These are phyloP conservation scores for Cyphellophora europaea DNA, from an alignment of 2,329 filamentous ascomycete genomes.

Conservation along the genomic window DNA sequence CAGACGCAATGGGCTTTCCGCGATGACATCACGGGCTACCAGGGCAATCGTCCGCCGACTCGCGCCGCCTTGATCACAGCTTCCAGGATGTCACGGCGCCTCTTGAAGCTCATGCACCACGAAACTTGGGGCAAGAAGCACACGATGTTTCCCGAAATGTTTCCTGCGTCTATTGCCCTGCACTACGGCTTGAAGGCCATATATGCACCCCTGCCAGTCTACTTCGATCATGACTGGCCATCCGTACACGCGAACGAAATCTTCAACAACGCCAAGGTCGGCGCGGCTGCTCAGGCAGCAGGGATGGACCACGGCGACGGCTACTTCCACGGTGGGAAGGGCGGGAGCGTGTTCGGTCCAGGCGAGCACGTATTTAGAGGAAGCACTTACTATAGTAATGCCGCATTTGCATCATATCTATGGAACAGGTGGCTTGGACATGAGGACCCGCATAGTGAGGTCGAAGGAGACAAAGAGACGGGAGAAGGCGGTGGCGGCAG, in stretches of 20 bases:
- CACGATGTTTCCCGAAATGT: slow-evolving; percentile 75
- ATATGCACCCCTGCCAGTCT: slow-evolving; percentile 51
- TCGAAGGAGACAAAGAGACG: slow-evolving; percentile 11
- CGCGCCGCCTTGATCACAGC: slow-evolving; percentile 65
- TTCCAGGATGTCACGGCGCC: slow-evolving; percentile 55
- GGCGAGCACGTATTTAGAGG: slow-evolving; percentile 45
- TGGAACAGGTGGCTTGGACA: slow-evolving; percentile 47
- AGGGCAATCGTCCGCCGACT: slow-evolving; percentile 52
- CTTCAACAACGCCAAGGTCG: slow-evolving; percentile 44
- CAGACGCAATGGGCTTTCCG: slow-evolving; percentile 65
- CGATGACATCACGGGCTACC: slow-evolving; percentile 62
- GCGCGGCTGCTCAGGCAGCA: slow-evolving; percentile 40
- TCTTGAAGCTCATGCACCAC: slow-evolving; percentile 64
- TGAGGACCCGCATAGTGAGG: slow-evolving; percentile 15
- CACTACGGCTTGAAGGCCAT: slow-evolving; percentile 72
- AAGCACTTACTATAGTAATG: slow-evolving; percentile 46
- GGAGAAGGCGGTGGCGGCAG: slow-evolving; percentile 12
- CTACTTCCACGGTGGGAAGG: slow-evolving; percentile 21
- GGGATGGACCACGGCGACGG: slow-evolving; percentile 28
- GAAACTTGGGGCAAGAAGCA: slow-evolving; percentile 59
- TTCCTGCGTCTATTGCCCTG: slow-evolving; percentile 59
- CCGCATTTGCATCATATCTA: slow-evolving; percentile 42
- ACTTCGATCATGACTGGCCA: slow-evolving; percentile 48
- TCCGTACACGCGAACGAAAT: slow-evolving; percentile 44
- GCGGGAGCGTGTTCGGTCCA: slow-evolving; percentile 41